These are phyloP conservation scores for Pythium rishiriense DNA, from an alignment of 352 stramenopile species.

Conservation along the genomic window DNA sequence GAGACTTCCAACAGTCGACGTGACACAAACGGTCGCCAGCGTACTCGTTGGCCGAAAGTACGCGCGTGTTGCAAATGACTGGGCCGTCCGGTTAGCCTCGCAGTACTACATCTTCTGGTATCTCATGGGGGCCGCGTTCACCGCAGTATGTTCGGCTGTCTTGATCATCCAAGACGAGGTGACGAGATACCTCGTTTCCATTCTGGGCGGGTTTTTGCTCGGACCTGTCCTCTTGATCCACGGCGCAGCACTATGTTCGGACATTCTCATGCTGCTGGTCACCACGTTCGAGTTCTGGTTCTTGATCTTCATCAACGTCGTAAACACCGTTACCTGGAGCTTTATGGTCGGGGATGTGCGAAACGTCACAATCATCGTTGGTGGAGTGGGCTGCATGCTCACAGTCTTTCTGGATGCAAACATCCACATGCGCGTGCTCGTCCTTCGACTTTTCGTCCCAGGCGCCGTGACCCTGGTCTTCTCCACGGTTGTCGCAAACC, in stretches of 20 bases:
- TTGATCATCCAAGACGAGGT: background rate
- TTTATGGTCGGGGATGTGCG: conserved; percentile 13
- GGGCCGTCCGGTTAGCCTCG: background rate
- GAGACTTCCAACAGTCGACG: conserved; percentile 10
- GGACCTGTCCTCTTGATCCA: conserved; percentile 8
- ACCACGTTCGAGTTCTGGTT: conserved; percentile 27
- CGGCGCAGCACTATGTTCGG: conserved; percentile 9
- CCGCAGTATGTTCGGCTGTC: background rate
- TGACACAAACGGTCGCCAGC: conserved; percentile 14
- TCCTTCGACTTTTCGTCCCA: conserved; percentile 16
- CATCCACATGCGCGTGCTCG: conserved; percentile 13
- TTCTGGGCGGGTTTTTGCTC: background rate
- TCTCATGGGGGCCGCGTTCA: conserved; percentile 3
- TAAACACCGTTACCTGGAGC: conserved; percentile 1
- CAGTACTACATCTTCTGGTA: conserved; percentile 6
- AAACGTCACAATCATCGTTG: background rate
- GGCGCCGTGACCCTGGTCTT: conserved; percentile 4
- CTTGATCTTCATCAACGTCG: conserved; percentile 12
- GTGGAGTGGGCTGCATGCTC: conserved; percentile 1
- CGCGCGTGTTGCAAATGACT: background rate
- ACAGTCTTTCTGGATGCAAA: conserved; percentile 25
- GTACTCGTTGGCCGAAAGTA: background rate
- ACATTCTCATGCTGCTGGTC: conserved; percentile 5
- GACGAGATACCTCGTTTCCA: background rate
- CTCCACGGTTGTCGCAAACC: background rate